Conservation (phyloP, 441 rosid genomes). For the Gossypium trilobum region DNA sequence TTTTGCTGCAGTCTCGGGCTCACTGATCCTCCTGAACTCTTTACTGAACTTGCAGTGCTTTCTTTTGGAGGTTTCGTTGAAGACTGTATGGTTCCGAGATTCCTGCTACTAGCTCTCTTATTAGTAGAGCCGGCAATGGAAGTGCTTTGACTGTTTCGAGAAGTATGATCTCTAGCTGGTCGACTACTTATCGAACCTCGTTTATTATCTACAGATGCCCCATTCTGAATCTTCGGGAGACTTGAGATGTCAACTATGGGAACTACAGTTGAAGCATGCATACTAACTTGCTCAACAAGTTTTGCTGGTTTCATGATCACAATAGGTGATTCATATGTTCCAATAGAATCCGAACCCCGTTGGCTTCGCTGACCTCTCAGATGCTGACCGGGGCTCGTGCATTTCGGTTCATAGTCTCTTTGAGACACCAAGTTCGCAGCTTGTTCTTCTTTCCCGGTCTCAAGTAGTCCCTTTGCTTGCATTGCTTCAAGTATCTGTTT, state of each 20-base stretch:
- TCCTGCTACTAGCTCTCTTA: conserved; percentile 38
- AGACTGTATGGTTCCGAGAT: conserved; percentile 30
- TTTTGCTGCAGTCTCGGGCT: conserved; percentile 68
- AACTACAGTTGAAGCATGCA: conserved; percentile 44
- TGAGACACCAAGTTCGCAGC: conserved; percentile 33
- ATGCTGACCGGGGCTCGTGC: conserved; percentile 32
- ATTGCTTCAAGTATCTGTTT: conserved; percentile 69
- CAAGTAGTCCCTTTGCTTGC: conserved; percentile 55
- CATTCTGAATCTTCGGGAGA: conserved; percentile 31
- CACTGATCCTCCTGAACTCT: conserved; percentile 50
- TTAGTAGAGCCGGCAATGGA: conserved; percentile 28
- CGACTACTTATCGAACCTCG: conserved; percentile 26
- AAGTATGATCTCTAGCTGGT: conserved; percentile 32
- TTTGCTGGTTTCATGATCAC: conserved; percentile 90
- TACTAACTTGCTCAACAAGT: conserved; percentile 50
- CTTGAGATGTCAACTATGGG: conserved; percentile 42
- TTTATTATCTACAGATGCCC: conserved; percentile 29
- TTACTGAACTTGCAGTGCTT: conserved; percentile 28
- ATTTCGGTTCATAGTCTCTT: conserved; percentile 32
- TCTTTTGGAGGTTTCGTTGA: conserved; percentile 27
- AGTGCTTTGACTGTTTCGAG: conserved; percentile 32
- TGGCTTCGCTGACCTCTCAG: conserved; percentile 30
- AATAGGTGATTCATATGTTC: conserved; percentile 65
- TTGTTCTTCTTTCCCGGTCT: conserved; percentile 48
- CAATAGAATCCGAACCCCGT: conserved; percentile 30